Evolutionary conservation across 768 basidiomycete species (phyloP), one percentile per base, ranked within the genome.

Genomic region (Fomitopsis serialis): DNA sequence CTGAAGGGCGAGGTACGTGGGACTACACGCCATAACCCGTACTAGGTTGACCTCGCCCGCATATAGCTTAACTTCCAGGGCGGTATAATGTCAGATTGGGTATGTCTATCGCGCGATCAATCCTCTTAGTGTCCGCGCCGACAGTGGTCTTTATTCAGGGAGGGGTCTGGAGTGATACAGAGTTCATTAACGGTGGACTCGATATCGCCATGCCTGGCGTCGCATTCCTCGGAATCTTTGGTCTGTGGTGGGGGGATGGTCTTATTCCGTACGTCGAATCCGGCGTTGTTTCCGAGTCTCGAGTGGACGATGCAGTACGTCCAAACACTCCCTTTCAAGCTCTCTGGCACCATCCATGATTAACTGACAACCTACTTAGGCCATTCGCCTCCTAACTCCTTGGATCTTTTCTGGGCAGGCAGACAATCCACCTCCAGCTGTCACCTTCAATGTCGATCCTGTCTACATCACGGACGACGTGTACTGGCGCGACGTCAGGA

Each of bases 191-290:
- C 23, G 19, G 40, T 24, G 36, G n/a, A 53, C 37, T 40, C 37
- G 37, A 86, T 80, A 86, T 87, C 84, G 78, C 80, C 8, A 86
- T 87, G 85, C 85, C 85, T 7, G 84, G 79, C 52, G 78, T 78
- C 50, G 74, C 81, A 62, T 70, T 68, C 1, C 73, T 78, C 60
- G 59, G 66, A 57, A 76, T 75, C 9, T 68, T 71, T 2, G 70
- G 61, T 22, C 73, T 79, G 2, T 88, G 79, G 62, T 89, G 82
- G 55, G 84, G 85, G 13, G 69, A 60, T 0, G 87, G 83, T 62
- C 74, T 92, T 19, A 84, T 82, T 0, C 71, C 71, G n/a, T 82
- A 75, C 42, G 88, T 93, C 17, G 69, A 76, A 43, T 87, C 91
- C 63, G 82, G 82, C 37, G 82, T 80, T 2, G 85, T 92, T 44